Conservation (phyloP, 495 filamentous ascomycete species). For the Mytilinidion resinicola region DNA sequence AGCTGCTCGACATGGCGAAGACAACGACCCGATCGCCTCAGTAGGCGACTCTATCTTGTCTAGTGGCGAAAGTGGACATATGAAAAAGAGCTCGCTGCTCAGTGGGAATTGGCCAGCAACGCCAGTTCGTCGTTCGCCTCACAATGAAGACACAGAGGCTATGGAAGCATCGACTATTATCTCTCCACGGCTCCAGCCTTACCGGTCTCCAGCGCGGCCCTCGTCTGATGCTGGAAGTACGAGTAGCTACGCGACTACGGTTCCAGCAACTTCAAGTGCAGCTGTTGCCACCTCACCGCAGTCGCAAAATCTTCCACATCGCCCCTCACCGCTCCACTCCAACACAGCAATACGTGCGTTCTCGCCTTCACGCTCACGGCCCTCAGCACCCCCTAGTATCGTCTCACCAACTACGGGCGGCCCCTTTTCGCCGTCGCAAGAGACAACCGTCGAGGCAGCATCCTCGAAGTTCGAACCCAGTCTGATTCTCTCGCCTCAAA, state of each 20-base stretch:
- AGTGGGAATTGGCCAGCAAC: conserved; percentile 5
- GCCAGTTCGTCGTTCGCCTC: conserved; percentile 6
- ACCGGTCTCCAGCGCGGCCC: conserved; percentile 14
- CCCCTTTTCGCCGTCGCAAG: conserved; percentile 38
- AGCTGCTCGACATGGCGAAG: neutral
- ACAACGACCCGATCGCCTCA: conserved; percentile 11
- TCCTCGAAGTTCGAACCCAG: conserved; percentile 20
- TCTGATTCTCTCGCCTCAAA: conserved; percentile 49
- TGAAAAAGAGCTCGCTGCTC: neutral
- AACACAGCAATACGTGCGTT: conserved; percentile 2
- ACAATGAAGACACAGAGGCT: conserved; percentile 2
- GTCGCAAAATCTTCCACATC: conserved; percentile 5
- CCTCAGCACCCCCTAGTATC: conserved; percentile 9
- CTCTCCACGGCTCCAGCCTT: conserved; percentile 2
- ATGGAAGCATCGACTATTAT: conserved; percentile 8
- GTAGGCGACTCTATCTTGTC: conserved; percentile 8
- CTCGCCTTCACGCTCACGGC: conserved; percentile 5
- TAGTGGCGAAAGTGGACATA: neutral
- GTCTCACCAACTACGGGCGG: conserved; percentile 27
- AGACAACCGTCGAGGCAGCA: conserved; percentile 30
- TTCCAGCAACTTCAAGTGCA: conserved; percentile 4
- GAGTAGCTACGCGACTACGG: conserved; percentile 21
- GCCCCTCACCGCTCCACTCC: conserved; percentile 21
- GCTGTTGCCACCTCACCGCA: conserved; percentile 1
- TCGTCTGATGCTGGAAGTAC: conserved; percentile 26